A percentile compares a stretch with the other conserved stretches of the same genome.
phyloP scores from a whole-genome alignment of 805 yeast genomes.

The Lachancea meyersii region DNA sequence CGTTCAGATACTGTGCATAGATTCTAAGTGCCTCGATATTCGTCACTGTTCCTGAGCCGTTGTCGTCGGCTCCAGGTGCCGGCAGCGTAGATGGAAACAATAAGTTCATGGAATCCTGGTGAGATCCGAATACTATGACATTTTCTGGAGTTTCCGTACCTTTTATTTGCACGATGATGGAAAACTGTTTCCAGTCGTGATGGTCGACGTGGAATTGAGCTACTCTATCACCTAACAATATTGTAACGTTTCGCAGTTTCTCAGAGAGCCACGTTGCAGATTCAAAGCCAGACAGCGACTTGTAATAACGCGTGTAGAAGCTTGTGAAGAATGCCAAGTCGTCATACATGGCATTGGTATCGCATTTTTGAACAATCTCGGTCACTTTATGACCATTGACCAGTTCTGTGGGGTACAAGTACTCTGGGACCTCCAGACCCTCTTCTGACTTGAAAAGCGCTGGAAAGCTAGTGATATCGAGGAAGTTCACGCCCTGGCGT shows the following conservation, averaged over 20 bases:
- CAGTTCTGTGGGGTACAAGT: slow-evolving; percentile 47
- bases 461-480: slow-evolving; percentile 52
- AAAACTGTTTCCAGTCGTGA: slow-evolving; percentile 68
- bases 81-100: slow-evolving; percentile 58
- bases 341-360: slow-evolving; percentile 41
- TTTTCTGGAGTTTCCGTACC: slow-evolving; percentile 40
- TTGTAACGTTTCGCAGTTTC: slow-evolving; percentile 34
- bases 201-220: slow-evolving; percentile 51
- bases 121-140: slow-evolving; percentile 76
- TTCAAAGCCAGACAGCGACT: slow-evolving; percentile 60
- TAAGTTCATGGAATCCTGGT: slow-evolving; percentile 78
- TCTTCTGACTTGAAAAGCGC: slow-evolving; percentile 18
- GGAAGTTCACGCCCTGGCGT: slow-evolving; percentile 47
- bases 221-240: slow-evolving; percentile 33
- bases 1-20: slow-evolving; percentile 34
- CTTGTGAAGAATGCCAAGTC: slow-evolving; percentile 59
- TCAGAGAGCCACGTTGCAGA: slow-evolving; percentile 65
- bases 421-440: slow-evolving; percentile 26
- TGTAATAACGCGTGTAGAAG: slow-evolving; percentile 72
- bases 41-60: slow-evolving; percentile 83
- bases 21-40: slow-evolving; percentile 68
- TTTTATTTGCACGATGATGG: slow-evolving; percentile 59
- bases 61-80: slow-evolving; percentile 96
- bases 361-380: slow-evolving; percentile 40
- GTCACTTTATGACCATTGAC: slow-evolving; percentile 36